A percentile compares a stretch with the other conserved stretches of the same genome.
These are phyloP conservation scores for Eimeria sp. DNA, from an alignment of 169 alveolate species.

Conservation along the genomic window DNA sequence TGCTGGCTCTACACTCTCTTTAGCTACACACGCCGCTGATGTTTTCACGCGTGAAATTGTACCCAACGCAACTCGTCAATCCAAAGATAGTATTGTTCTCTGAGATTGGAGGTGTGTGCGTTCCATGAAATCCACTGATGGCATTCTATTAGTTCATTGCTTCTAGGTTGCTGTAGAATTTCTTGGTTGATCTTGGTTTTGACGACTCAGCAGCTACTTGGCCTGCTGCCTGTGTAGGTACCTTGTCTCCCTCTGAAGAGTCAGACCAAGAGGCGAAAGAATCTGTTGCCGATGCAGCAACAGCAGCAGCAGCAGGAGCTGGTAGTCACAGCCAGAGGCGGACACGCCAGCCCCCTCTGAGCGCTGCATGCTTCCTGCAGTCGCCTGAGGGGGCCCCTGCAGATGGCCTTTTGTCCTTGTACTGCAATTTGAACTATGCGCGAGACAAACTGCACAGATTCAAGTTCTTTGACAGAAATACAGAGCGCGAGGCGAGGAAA, in stretches of 20 bases:
- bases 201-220: background rate
- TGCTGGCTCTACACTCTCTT: background rate
- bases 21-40: background rate
- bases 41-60: background rate
- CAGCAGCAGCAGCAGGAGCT: slow-evolving; percentile 13
- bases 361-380: slow-evolving; percentile 20
- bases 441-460: slow-evolving; percentile 42
- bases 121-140: background rate
- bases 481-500: background rate
- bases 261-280: background rate
- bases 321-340: slow-evolving; percentile 1
- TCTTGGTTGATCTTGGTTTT: background rate
- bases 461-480: background rate
- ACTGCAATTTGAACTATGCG: slow-evolving; percentile 32
- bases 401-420: background rate
- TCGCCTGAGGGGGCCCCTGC: slow-evolving; percentile 38
- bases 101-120: too few relatives aligned
- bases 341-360: slow-evolving; percentile 62
- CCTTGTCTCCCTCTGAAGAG: slow-evolving; percentile 8
- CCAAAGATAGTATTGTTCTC: background rate
- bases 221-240: background rate
- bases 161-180: background rate
- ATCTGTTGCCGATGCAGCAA: background rate
- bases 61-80: background rate
- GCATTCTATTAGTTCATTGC: background rate